Percentiles rank a stretch among this genome's conserved stretches.
Evolutionary conservation across 2,329 filamentous ascomycete genomes (phyloP).

Genomic region (Apiospora marii): DNA sequence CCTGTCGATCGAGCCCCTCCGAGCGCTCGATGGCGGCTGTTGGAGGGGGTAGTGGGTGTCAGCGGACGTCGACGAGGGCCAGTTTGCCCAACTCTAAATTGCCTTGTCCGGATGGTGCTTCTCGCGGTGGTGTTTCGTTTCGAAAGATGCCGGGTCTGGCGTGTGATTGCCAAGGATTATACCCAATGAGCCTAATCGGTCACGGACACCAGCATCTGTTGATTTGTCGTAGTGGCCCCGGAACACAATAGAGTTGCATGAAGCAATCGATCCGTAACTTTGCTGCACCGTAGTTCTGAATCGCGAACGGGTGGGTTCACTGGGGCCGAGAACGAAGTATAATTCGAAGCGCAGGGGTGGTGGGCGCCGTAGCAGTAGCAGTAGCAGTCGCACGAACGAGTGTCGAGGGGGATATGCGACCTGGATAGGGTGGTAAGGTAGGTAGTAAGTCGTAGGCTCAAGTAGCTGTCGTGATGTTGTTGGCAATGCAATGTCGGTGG

Average conservation of each 20-base stretch:
- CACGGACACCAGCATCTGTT: conserved; percentile 10
- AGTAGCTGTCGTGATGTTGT: background rate
- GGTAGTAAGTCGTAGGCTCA: background rate
- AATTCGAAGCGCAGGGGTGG: background rate
- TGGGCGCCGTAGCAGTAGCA: background rate
- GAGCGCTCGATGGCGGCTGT: conserved; percentile 14
- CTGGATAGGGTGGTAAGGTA: background rate
- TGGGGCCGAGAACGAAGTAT: background rate
- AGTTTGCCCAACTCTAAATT: conserved; percentile 21
- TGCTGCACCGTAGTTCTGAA: background rate
- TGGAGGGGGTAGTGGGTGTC: conserved; percentile 14
- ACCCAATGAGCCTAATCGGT: background rate
- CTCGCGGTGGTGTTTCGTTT: background rate
- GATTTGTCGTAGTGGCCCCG: background rate
- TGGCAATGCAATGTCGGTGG: background rate
- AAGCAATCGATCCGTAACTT: conserved; percentile 15
- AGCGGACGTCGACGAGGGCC: conserved; percentile 11
- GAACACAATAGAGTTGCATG: conserved; percentile 18
- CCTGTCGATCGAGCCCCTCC: conserved; percentile 18
- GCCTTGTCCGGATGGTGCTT: conserved; percentile 2
- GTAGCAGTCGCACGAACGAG: background rate
- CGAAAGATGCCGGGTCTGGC: background rate
- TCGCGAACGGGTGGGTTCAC: background rate
- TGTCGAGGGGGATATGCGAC: background rate
- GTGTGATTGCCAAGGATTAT: conserved; percentile 9